Conservation (phyloP, 1,284 basidiomycete species). For the Leccinum holopus region DNA sequence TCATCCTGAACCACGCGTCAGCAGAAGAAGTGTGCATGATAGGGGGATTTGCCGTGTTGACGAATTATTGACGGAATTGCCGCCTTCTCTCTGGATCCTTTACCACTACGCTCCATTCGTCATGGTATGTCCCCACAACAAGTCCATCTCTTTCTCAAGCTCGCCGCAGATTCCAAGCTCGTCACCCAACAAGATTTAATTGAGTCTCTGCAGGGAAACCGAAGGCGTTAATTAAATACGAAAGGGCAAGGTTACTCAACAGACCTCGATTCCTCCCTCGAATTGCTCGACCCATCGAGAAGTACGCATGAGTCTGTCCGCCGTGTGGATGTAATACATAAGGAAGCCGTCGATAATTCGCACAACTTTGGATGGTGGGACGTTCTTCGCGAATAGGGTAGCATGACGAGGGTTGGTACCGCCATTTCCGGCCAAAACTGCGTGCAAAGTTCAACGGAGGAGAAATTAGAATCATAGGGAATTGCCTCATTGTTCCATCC, state of each 20-base stretch:
- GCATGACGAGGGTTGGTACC: slow-evolving; percentile 66
- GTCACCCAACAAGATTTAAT: slow-evolving; percentile 70
- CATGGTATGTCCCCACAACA: slow-evolving; percentile 64
- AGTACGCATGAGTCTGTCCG: slow-evolving; percentile 67
- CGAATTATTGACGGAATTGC: slow-evolving; percentile 68
- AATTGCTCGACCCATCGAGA: slow-evolving; percentile 75
- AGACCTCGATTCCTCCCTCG: slow-evolving; percentile 59
- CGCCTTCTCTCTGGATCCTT: slow-evolving; percentile 49
- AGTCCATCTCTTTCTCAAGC: slow-evolving; percentile 70
- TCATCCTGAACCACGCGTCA: not conserved
- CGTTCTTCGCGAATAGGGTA: slow-evolving; percentile 50
- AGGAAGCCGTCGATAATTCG: slow-evolving; percentile 70
- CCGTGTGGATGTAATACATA: slow-evolving; percentile 73
- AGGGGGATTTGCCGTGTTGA: slow-evolving; percentile 50
- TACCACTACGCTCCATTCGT: slow-evolving; percentile 73
- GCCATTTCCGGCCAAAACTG: slow-evolving; percentile 75
- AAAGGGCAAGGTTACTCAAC: not conserved
- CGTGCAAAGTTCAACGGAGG: not conserved
- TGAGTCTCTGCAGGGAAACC: slow-evolving; percentile 45
- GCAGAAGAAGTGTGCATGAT: not conserved
- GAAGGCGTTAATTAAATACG: not conserved
- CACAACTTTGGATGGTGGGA: slow-evolving; percentile 62
- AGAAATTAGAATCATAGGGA: not conserved
- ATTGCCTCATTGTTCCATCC: slow-evolving; percentile 61
- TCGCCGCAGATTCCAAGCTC: slow-evolving; percentile 74